Conservation (phyloP, 1,284 basidiomycete genomes). For the Coniferiporia weirii region DNA sequence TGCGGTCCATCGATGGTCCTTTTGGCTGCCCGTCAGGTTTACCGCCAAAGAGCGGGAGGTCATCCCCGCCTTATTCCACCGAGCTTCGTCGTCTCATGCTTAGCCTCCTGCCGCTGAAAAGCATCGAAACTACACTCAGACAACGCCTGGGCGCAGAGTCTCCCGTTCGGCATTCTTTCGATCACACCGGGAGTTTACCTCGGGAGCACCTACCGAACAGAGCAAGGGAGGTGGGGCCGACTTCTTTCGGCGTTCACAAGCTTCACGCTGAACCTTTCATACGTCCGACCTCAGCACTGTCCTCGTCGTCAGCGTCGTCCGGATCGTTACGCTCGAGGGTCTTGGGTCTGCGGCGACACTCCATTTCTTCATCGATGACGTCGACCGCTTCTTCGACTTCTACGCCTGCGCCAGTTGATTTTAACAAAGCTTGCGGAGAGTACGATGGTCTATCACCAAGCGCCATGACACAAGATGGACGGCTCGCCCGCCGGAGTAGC, state of each 20-base stretch:
- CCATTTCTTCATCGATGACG: conserved; percentile 12
- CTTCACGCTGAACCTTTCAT: not conserved
- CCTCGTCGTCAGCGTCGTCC: not conserved
- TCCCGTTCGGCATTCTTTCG: not conserved
- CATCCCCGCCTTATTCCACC: conserved; percentile 24
- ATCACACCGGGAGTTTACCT: not conserved
- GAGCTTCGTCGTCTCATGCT: conserved; percentile 43
- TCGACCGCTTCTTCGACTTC: conserved; percentile 4
- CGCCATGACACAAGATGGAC: not conserved
- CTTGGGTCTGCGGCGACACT: conserved; percentile 8
- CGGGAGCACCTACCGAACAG: not conserved
- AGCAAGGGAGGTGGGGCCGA: not conserved
- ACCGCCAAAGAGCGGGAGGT: conserved; percentile 12
- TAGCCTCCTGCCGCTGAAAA: conserved; percentile 48
- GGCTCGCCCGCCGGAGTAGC: not conserved
- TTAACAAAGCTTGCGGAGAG: not conserved
- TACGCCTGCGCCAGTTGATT: not conserved
- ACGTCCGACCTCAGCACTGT: conserved; percentile 8
- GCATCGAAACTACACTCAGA: conserved; percentile 48
- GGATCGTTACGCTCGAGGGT: not conserved
- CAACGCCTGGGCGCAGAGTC: conserved; percentile 21
- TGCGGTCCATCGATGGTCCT: conserved; percentile 2
- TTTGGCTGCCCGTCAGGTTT: not conserved
- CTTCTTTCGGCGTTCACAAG: not conserved
- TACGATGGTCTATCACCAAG: not conserved